A percentile compares a stretch with the other conserved stretches of the same genome.
These are phyloP conservation scores for Serendipita vermifera DNA, from an alignment of 768 basidiomycete genomes.

Conservation along the genomic window DNA sequence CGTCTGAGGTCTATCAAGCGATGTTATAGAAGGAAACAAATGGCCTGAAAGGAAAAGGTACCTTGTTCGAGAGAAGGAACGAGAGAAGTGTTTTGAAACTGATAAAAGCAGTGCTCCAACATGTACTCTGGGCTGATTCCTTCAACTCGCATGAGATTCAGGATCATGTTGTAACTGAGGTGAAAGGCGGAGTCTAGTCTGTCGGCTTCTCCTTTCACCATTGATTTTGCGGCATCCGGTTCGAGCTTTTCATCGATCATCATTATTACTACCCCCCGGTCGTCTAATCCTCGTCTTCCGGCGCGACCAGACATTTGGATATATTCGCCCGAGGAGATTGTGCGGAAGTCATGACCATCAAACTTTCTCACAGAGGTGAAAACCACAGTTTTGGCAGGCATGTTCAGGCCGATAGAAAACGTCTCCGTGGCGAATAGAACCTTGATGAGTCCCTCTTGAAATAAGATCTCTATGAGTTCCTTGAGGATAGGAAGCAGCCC, in stretches of 20 bases:
- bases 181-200: constrained; percentile 96
- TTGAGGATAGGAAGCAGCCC: constrained; percentile 94
- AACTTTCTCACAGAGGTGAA: constrained; percentile 94
- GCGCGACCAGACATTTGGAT: constrained; percentile 99
- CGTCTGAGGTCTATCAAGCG: constrained; percentile 47
- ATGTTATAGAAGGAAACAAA: background rate
- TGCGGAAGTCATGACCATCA: constrained; percentile 88
- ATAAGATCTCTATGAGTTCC: constrained; percentile 97
- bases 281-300: constrained; percentile 90
- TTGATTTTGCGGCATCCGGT: constrained; percentile 77
- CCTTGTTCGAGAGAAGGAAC: constrained; percentile 77
- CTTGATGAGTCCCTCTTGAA: constrained; percentile 96
- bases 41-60: constrained; percentile 27
- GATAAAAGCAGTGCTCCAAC: constrained; percentile 95
- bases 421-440: constrained; percentile 98
- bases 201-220: constrained; percentile 98
- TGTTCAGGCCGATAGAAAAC: constrained; percentile 94
- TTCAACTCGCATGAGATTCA: constrained; percentile 97
- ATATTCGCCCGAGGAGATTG: constrained; percentile 90
- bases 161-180: constrained; percentile 96
- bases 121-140: constrained; percentile 97
- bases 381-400: constrained; percentile 99
- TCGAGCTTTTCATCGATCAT: constrained; percentile 99
- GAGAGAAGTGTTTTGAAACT: constrained; percentile 91
- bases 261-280: constrained; percentile 98